Evolutionary conservation across 257 asterid species (phyloP).

Genomic region (Solanum sejunctum): DNA sequence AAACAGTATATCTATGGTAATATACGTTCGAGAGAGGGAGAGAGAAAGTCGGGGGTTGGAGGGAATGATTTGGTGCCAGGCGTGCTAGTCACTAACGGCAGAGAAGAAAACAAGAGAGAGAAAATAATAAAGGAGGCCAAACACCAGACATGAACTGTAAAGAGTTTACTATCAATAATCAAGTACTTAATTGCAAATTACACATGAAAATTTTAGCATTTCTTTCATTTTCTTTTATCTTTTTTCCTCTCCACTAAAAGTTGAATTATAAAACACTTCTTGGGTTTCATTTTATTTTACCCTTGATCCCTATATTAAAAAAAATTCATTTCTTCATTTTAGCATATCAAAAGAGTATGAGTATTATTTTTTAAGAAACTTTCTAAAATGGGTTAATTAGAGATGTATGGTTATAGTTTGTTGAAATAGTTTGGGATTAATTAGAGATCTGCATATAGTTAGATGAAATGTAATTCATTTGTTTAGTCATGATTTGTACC

Average conservation of each 20-base stretch:
- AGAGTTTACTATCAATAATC: neutral
- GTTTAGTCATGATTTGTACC: neutral
- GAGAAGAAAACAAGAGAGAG: neutral
- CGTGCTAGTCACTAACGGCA: conserved; percentile 83
- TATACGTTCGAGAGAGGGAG: conserved; percentile 12
- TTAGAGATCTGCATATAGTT: neutral
- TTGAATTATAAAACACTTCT: neutral
- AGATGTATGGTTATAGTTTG: neutral
- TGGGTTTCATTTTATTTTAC: neutral
- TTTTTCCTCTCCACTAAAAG: neutral
- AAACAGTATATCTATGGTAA: neutral
- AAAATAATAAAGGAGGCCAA: neutral
- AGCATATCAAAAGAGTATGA: neutral
- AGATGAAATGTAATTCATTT: neutral
- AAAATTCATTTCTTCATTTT: neutral
- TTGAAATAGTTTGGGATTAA: neutral
- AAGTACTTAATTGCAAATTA: neutral
- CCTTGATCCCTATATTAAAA: neutral
- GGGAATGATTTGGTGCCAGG: conserved; percentile 62
- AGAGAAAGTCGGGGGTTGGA: conserved; percentile 13
- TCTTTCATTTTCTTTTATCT: neutral
- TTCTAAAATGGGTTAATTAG: neutral
- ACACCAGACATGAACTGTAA: neutral
- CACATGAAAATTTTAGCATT: neutral
- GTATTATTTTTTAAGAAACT: neutral